phyloP scores from a whole-genome alignment of 106 monocot species.

The Agapanthus africanus region DNA sequence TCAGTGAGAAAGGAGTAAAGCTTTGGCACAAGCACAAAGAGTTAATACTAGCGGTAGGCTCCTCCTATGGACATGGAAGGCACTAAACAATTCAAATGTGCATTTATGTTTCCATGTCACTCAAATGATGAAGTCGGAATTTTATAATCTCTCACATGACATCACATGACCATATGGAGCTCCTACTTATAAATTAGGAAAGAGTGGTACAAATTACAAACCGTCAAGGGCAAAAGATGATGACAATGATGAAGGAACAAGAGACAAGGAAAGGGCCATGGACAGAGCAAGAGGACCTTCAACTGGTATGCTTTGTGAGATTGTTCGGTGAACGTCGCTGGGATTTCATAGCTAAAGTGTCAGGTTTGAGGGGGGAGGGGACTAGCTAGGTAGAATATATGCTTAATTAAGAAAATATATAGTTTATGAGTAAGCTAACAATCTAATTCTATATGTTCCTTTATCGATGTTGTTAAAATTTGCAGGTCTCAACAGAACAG shows the following conservation, averaged over 20 bases:
- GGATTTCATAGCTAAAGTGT: constrained; percentile 90
- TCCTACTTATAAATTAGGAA: constrained; percentile 8
- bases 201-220: neutral
- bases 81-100: constrained; percentile 9
- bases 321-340: constrained; percentile 87
- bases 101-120: constrained; percentile 2
- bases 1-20: constrained; percentile 1
- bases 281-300: constrained; percentile 84
- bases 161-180: neutral
- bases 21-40: neutral
- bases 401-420: neutral
- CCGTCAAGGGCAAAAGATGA: neutral
- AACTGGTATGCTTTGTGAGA: constrained; percentile 63
- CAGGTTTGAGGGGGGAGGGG: constrained; percentile 78
- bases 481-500: constrained; percentile 68
- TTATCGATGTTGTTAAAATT: neutral
- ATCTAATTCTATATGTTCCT: neutral
- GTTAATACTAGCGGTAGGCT: neutral
- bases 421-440: constrained; percentile 21
- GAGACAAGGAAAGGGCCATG: constrained; percentile 62
- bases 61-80: constrained; percentile 2
- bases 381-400: constrained; percentile 10
- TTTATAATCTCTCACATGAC: constrained; percentile 12
- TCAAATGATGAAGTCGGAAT: constrained; percentile 10
- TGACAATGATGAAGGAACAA: constrained; percentile 37